Percentiles rank a stretch among this genome's conserved stretches.
These are phyloP conservation scores for Oryza meyeriana DNA, from an alignment of 176 grass and related monocot genomes.

Conservation along the genomic window DNA sequence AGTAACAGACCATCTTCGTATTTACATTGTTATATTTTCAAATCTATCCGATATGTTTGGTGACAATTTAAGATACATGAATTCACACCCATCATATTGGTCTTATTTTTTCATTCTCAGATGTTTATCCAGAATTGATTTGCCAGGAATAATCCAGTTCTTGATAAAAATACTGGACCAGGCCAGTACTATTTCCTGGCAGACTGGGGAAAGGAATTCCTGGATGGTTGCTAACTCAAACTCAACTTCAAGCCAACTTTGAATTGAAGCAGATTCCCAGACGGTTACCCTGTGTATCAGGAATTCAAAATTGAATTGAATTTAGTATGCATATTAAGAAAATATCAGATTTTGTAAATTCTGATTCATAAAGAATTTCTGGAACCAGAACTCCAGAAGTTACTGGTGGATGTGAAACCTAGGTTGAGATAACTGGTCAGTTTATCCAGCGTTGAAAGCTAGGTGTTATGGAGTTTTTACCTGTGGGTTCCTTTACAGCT, in stretches of 20 bases:
- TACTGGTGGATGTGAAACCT: neutral
- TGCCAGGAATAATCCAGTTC: neutral
- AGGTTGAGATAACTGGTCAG: neutral
- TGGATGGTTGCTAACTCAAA: neutral
- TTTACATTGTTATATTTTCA: neutral
- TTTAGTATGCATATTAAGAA: neutral
- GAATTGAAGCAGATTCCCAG: neutral
- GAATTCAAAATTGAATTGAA: conserved; percentile 11
- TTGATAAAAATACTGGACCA: neutral
- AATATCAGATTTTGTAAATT: conserved; percentile 6
- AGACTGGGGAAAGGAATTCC: neutral
- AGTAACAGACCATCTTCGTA: neutral
- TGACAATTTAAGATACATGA: neutral
- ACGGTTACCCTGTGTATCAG: neutral
- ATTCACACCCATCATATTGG: neutral
- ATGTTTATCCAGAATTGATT: neutral
- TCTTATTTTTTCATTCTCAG: neutral
- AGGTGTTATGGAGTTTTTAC: neutral
- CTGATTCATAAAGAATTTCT: neutral
- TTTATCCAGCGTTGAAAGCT: neutral
- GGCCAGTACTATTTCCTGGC: neutral
- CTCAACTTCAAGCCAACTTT: neutral
- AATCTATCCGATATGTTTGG: neutral
- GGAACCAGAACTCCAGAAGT: no score
- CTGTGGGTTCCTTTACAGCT: neutral